A percentile compares a stretch with the other conserved stretches of the same genome.
phyloP scores from a whole-genome alignment of 306 rosid species.

The Pyrus bretschneideri region DNA sequence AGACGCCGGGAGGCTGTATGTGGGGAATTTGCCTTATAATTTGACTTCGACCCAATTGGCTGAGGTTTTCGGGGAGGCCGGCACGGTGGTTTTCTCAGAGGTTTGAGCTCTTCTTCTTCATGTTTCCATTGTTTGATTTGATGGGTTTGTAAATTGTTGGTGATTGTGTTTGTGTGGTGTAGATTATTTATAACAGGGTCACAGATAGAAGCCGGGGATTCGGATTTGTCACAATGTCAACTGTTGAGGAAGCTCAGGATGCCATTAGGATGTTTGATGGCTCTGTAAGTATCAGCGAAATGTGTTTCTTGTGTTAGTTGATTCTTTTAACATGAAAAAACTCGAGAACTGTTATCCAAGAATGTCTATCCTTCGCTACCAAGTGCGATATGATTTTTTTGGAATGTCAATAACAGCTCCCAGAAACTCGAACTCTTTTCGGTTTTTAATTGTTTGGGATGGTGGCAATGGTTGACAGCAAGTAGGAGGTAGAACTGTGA shows the following conservation, averaged over 20 bases:
- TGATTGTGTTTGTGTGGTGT: not conserved
- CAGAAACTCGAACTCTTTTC: not conserved
- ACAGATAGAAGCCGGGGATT: slow-evolving; percentile 93
- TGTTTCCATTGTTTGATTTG: slow-evolving; percentile 3
- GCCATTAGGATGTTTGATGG: slow-evolving; percentile 90
- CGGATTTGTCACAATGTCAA: slow-evolving; percentile 84
- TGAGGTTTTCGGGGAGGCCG: slow-evolving; percentile 72
- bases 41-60: slow-evolving; percentile 56
- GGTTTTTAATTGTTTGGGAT: not conserved
- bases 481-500: slow-evolving; percentile 72
- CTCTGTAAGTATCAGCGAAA: slow-evolving; percentile 46
- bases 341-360: not conserved
- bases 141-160: not conserved
- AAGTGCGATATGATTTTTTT: not conserved
- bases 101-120: slow-evolving; percentile 30
- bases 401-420: not conserved
- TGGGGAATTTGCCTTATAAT: slow-evolving; percentile 78
- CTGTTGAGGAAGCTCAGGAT: slow-evolving; percentile 66
- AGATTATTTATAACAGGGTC: slow-evolving; percentile 83
- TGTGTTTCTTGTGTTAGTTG: not conserved
- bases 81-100: slow-evolving; percentile 64
- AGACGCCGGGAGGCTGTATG: slow-evolving; percentile 68
- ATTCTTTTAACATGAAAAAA: not conserved
- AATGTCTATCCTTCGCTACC: not conserved
- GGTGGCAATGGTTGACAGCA: slow-evolving; percentile 45